These are phyloP conservation scores for Candida piceae DNA, from an alignment of 805 yeast genomes.

Conservation along the genomic window DNA sequence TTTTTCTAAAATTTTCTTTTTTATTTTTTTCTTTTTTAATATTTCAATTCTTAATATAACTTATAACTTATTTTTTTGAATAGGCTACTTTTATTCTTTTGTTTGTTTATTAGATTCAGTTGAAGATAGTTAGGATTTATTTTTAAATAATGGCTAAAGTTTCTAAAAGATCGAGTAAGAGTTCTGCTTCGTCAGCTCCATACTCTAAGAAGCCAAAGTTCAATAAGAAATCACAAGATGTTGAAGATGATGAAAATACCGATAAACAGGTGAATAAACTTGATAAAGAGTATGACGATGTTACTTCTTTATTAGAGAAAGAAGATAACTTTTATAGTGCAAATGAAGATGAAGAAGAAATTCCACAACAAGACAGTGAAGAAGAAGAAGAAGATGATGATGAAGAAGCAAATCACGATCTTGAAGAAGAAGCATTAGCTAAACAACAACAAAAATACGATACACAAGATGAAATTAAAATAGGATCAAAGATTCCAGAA, in stretches of 20 bases:
- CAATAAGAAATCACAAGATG: slow-evolving; percentile 1
- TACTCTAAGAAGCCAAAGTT: slow-evolving; percentile 12
- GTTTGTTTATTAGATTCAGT: too few relatives aligned
- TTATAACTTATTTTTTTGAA: too few relatives aligned
- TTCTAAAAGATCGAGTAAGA: slow-evolving; percentile 2
- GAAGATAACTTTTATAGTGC: slow-evolving; percentile 11
- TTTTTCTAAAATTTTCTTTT: too few relatives aligned
- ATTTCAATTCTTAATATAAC: too few relatives aligned
- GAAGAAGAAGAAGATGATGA: slow-evolving; percentile 11
- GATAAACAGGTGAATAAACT: slow-evolving; percentile 47
- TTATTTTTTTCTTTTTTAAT: too few relatives aligned
- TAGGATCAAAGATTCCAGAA: slow-evolving; percentile 17
- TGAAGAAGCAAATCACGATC: slow-evolving; percentile 9
- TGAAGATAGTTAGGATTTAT: too few relatives aligned
- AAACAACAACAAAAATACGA: slow-evolving; percentile 18
- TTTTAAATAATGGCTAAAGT: slow-evolving; percentile 1
- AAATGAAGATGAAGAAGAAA: slow-evolving; percentile 26
- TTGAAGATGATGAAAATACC: slow-evolving; percentile 27
- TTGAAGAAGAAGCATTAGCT: slow-evolving; percentile 17
- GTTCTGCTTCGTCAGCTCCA: slow-evolving; percentile 1
- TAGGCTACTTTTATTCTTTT: too few relatives aligned
- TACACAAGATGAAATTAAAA: slow-evolving; percentile 27
- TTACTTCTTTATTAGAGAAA: slow-evolving; percentile 40
- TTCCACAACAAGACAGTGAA: slow-evolving; percentile 17
- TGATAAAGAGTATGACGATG: slow-evolving; percentile 54